phyloP scores from a whole-genome alignment of 768 basidiomycete species.

The Strobilomyces dryophilus region DNA sequence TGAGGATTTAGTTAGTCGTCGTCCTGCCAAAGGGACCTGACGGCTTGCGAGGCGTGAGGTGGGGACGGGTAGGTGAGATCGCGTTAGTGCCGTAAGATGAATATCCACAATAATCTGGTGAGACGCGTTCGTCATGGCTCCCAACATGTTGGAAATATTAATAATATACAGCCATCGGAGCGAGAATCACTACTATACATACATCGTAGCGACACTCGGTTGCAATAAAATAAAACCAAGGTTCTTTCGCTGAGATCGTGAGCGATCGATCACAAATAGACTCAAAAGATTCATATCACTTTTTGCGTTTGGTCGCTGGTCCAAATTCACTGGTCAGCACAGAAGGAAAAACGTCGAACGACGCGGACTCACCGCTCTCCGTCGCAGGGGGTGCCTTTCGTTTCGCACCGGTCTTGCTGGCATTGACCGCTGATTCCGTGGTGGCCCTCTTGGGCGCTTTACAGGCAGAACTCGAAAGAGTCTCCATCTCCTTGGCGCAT shows the following conservation, averaged over 20 bases:
- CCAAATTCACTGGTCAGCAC: not conserved
- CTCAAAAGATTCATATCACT: conserved; percentile 16
- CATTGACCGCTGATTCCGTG: conserved; percentile 4
- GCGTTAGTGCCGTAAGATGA: too few relatives aligned
- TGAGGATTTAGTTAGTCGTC: too few relatives aligned
- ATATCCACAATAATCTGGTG: not conserved
- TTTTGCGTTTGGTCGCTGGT: conserved; percentile 38
- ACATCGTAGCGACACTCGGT: conserved; percentile 4
- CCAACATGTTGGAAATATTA: conserved; percentile 14
- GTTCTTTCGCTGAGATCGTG: not conserved
- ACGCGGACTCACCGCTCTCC: conserved; percentile 34
- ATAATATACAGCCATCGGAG: conserved; percentile 19
- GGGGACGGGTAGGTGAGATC: too few relatives aligned
- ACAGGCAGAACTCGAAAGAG: conserved; percentile 26
- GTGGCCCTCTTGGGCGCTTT: conserved; percentile 19
- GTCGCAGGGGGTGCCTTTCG: conserved; percentile 42
- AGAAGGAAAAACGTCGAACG: not conserved
- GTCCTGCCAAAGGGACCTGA: too few relatives aligned
- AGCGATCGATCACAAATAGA: not conserved
- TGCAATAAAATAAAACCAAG: conserved; percentile 6
- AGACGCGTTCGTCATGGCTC: not conserved
- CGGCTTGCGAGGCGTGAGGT: too few relatives aligned
- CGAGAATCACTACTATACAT: conserved; percentile 16
- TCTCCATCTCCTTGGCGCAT: conserved; percentile 59
- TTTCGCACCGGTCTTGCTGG: conserved; percentile 34